Evolutionary conservation across 352 stramenopile genomes (phyloP).

Genomic region (Phytopythium aichiense): DNA sequence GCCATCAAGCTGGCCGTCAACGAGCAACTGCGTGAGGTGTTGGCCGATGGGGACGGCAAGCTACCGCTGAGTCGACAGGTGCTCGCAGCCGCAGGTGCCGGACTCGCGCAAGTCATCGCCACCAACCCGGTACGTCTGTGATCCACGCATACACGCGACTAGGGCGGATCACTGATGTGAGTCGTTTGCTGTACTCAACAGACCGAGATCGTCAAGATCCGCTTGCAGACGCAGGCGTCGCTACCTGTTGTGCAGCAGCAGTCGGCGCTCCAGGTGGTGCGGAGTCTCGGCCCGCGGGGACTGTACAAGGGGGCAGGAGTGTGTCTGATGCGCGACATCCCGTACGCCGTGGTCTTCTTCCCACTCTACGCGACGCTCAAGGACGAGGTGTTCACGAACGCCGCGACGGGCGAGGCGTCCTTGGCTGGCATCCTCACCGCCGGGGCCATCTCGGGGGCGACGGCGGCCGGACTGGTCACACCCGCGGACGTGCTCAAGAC

Average conservation of each 20-base stretch:
- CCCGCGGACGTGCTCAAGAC: conserved; percentile 90
- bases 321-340: conserved; percentile 90
- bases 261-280: conserved; percentile 52
- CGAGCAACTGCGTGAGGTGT: conserved; percentile 79
- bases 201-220: conserved; percentile 92
- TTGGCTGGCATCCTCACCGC: conserved; percentile 60
- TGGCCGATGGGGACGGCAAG: conserved; percentile 61
- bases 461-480: conserved; percentile 54
- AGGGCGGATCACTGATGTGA: background rate
- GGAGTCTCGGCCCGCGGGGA: conserved; percentile 67
- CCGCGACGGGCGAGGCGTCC: conserved; percentile 44
- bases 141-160: background rate
- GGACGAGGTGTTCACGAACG: conserved; percentile 37
- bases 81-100: conserved; percentile 66
- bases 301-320: conserved; percentile 85
- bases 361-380: conserved; percentile 80
- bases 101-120: conserved; percentile 75
- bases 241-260: conserved; percentile 58
- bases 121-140: conserved; percentile 70
- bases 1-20: conserved; percentile 92
- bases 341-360: conserved; percentile 93
- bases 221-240: conserved; percentile 83
- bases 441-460: conserved; percentile 55
- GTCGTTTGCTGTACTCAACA: conserved; percentile 8
- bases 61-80: conserved; percentile 57